Evolutionary conservation across 2,329 filamentous ascomycete species (phyloP), one percentile per base, ranked within the genome.

Genomic region (Colletotrichum tabaci): DNA sequence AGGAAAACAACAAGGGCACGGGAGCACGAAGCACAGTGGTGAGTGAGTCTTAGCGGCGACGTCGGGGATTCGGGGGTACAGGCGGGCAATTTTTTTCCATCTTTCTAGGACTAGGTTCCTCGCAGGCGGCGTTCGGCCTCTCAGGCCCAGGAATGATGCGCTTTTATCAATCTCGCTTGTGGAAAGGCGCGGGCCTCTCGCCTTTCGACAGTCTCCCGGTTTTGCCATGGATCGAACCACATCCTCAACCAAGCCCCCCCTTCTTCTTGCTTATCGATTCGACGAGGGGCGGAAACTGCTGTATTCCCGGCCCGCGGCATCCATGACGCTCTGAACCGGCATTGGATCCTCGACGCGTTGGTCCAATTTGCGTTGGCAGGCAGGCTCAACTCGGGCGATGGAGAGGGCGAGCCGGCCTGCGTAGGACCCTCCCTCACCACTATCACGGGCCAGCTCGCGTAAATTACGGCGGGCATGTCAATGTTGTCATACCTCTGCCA

Each of bases 91-190:
- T 72, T 71, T 67, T 46, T 53, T 15, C 53, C 30, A 42, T 61
- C 44, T 38, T 42, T 49, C 38, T 16, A 35, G 60, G 60, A 46
- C 16, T 49, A 44, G 42, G 63, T 15, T 46, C n/a, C 16, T 16
- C 35, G 46, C 35, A 16, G 46, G 46, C n/a, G 46, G 46, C n/a
- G 64, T 47, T 30, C 35, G 53, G 61, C 38, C 46, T 52, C 53
- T 46, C 21, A 55, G 61, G 49, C 57, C 68, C 68, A 69, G 66
- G 69, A 72, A 72, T 72, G 69, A 72, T 72, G 69, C 69, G 65
- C 52, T 53, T 66, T 71, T 66, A 71, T 66, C 70, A 72, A 72
- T 72, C 70, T 72, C 70, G 70, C 70, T 72, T 72, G 70, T 71
- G 67, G 52, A 50, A 66, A 72, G 70, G 42, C 66, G 69, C 69